phyloP scores from a whole-genome alignment of 352 stramenopile species.

The Phytophthora brassicae region DNA sequence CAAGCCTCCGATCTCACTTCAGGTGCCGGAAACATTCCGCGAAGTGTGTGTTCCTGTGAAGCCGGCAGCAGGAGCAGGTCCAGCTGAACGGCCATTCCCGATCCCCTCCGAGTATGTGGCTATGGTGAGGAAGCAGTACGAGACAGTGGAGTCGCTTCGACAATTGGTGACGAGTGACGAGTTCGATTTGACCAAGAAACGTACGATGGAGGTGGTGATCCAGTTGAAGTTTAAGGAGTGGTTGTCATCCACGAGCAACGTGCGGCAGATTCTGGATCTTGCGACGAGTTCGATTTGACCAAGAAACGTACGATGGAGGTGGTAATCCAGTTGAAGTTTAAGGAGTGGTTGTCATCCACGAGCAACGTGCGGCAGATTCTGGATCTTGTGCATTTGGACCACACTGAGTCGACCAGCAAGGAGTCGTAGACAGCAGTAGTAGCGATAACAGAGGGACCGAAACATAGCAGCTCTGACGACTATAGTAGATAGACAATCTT shows the following conservation, averaged over 20 bases:
- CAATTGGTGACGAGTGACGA: slow-evolving; percentile 77
- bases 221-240: slow-evolving; percentile 88
- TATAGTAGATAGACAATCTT: slow-evolving; percentile 39
- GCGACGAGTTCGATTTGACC: slow-evolving; percentile 79
- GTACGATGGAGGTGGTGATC: slow-evolving; percentile 81
- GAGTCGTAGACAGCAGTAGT: slow-evolving; percentile 21
- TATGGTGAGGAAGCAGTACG: slow-evolving; percentile 64
- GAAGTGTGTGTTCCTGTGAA: slow-evolving; percentile 79
- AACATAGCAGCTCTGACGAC: slow-evolving; percentile 9
- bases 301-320: slow-evolving; percentile 83
- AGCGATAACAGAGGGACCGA: not conserved
- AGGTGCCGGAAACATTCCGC: slow-evolving; percentile 57
- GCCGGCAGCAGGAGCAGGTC: slow-evolving; percentile 29
- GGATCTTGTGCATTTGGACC: slow-evolving; percentile 86
- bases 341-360: slow-evolving; percentile 87
- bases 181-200: slow-evolving; percentile 79
- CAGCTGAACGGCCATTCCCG: slow-evolving; percentile 72
- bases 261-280: too few species aligned
- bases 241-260: slow-evolving; percentile 84
- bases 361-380: slow-evolving; percentile 89
- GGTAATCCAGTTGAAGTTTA: slow-evolving; percentile 82
- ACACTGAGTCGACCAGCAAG: slow-evolving; percentile 24
- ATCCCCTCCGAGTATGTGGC: slow-evolving; percentile 72
- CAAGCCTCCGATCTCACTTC: slow-evolving; percentile 59
- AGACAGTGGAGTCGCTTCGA: slow-evolving; percentile 74